Percentiles rank a stretch among this genome's conserved stretches.
phyloP scores from a whole-genome alignment of 2,329 filamentous ascomycete genomes.

The Penicillium paneum region DNA sequence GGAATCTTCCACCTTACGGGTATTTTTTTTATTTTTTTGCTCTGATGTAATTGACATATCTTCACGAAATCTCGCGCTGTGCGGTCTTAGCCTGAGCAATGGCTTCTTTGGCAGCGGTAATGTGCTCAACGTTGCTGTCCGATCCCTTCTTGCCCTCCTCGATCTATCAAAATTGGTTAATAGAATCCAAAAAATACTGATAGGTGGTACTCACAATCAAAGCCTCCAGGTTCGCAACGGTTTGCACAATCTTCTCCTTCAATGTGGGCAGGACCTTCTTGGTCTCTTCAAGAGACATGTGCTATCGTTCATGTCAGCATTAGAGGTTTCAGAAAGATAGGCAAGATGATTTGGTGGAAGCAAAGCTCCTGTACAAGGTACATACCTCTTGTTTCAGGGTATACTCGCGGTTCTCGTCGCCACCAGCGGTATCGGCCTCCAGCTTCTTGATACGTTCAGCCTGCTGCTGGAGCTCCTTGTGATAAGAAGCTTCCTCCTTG shows the following conservation, averaged over 20 bases:
- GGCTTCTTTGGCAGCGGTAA: constrained; percentile 43
- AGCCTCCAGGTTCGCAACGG: constrained; percentile 70
- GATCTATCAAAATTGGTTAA: constrained; percentile 22
- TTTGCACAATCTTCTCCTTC: constrained; percentile 66
- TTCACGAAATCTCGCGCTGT: constrained; percentile 39
- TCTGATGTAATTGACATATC: neutral
- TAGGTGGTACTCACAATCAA: constrained; percentile 60
- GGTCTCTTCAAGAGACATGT: constrained; percentile 80
- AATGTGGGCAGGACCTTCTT: constrained; percentile 75
- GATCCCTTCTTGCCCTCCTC: constrained; percentile 42
- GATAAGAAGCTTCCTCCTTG: constrained; percentile 88
- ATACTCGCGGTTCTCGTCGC: constrained; percentile 76
- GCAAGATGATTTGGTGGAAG: neutral
- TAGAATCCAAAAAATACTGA: neutral
- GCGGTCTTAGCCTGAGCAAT: constrained; percentile 40
- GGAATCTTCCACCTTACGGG: constrained; percentile 4
- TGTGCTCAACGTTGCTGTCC: constrained; percentile 41
- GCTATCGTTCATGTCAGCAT: constrained; percentile 48
- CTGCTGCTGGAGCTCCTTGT: constrained; percentile 77
- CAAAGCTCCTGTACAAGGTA: neutral
- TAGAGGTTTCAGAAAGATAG: neutral
- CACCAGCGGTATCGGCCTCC: constrained; percentile 62
- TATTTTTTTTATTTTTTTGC: constrained; percentile 9
- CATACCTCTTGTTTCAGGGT: constrained; percentile 82
- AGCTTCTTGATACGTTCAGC: constrained; percentile 68